These are phyloP conservation scores for Babesia gibsoni DNA, from an alignment of 169 alveolate genomes.

Conservation along the genomic window DNA sequence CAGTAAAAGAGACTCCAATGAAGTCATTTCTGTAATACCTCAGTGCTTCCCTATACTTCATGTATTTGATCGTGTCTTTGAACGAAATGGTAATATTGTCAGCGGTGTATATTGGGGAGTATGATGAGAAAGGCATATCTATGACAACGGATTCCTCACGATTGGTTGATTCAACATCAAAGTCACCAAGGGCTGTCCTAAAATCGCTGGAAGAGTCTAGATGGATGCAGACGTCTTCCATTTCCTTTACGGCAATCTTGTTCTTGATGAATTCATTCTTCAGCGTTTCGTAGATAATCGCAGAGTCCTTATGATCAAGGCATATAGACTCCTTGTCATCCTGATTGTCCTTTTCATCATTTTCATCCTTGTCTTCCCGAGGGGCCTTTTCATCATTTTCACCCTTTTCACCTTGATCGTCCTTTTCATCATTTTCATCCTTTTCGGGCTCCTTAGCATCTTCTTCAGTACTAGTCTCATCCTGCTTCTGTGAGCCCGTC, in stretches of 20 bases:
- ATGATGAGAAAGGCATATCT: neutral
- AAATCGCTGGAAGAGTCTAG: slow-evolving; percentile 1
- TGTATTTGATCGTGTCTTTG: slow-evolving; percentile 65
- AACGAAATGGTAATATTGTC: slow-evolving; percentile 5
- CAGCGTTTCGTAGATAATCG: neutral
- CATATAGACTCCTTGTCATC: neutral
- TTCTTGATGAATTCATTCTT: neutral
- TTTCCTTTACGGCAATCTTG: neutral
- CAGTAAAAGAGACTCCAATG: slow-evolving; percentile 39
- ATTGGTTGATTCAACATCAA: neutral
- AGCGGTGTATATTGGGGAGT: neutral
- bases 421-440: neutral
- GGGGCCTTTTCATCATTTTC: neutral
- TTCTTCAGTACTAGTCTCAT: neutral
- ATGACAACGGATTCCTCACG: neutral
- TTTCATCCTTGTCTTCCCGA: neutral
- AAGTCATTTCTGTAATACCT: slow-evolving; percentile 65
- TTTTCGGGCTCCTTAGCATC: neutral
- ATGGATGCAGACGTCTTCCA: neutral
- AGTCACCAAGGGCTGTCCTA: slow-evolving; percentile 7
- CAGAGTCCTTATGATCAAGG: neutral
- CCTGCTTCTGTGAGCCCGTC: neutral
- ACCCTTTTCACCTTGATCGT: neutral
- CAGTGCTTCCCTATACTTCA: slow-evolving; percentile 73
- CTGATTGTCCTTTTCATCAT: neutral